A percentile compares a stretch with the other conserved stretches of the same genome.
Conservation (phyloP, 129 eudicot genomes). For the Escallonia herrerae region DNA sequence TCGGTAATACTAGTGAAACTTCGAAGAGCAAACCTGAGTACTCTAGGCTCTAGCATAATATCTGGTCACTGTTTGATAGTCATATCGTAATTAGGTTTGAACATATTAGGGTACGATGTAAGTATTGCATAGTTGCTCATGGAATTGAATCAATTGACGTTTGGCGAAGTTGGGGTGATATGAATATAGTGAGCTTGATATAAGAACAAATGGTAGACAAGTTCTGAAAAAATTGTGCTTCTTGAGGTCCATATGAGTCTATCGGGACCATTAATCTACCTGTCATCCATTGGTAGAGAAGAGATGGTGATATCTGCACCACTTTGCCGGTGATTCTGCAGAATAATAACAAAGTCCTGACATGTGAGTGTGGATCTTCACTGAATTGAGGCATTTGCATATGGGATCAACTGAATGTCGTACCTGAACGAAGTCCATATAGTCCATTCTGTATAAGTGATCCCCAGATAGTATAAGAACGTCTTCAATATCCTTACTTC, state of each 20-base stretch:
- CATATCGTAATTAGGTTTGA: not conserved
- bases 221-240: too few relatives aligned
- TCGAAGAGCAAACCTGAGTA: too few relatives aligned
- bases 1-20: not conserved
- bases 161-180: too few relatives aligned
- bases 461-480: conserved; percentile 95
- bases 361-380: not conserved
- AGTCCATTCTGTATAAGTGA: conserved; percentile 94
- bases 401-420: not conserved
- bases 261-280: conserved; percentile 28
- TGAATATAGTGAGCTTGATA: too few relatives aligned
- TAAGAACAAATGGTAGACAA: too few relatives aligned
- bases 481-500: conserved; percentile 89
- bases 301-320: conserved; percentile 96
- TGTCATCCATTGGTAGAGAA: conserved; percentile 81
- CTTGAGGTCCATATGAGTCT: not conserved
- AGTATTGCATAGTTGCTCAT: too few relatives aligned
- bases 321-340: conserved; percentile 84
- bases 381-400: not conserved
- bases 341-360: conserved; percentile 1
- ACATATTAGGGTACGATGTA: not conserved
- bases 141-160: too few relatives aligned
- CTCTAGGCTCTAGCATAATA: too few relatives aligned
- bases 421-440: conserved; percentile 90
- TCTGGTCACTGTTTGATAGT: too few relatives aligned